phyloP scores from a whole-genome alignment of 768 basidiomycete genomes.

The Phanerodontia chrysosporium region DNA sequence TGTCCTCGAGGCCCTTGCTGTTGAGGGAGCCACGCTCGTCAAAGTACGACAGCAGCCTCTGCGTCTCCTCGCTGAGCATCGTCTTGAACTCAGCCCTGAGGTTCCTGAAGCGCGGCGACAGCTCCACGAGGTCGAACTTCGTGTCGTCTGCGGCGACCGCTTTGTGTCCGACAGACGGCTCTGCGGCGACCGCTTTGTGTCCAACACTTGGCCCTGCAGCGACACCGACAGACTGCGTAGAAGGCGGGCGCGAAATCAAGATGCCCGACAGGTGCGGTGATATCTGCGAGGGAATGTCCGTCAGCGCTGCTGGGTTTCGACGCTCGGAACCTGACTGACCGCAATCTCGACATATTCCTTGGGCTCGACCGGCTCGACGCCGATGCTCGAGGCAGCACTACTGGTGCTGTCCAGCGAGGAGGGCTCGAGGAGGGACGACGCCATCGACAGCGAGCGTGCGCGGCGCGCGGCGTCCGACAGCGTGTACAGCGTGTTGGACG shows the following conservation, averaged over 20 bases:
- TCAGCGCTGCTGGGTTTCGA: no score
- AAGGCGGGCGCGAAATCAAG: background rate
- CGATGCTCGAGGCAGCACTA: background rate
- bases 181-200: background rate
- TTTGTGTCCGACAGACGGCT: background rate
- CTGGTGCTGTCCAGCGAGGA: background rate
- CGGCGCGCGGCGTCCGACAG: background rate
- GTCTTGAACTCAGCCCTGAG: background rate
- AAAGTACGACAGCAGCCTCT: background rate
- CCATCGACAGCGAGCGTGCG: background rate
- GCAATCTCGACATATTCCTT: background rate
- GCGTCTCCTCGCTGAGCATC: slow-evolving; percentile 4
- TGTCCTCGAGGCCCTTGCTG: background rate
- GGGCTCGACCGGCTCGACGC: background rate
- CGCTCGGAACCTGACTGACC: background rate
- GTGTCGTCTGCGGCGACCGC: background rate
- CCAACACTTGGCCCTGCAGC: background rate
- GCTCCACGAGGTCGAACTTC: background rate
- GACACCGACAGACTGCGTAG: background rate
- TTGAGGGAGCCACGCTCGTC: background rate
- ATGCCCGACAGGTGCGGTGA: background rate
- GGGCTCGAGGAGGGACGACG: background rate
- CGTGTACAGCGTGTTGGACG: background rate
- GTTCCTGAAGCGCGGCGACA: background rate
- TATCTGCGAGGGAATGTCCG: background rate